Evolutionary conservation across 345 rosid species (phyloP), one percentile per base, ranked within the genome.

Genomic region (Schrenkiella parvula): DNA sequence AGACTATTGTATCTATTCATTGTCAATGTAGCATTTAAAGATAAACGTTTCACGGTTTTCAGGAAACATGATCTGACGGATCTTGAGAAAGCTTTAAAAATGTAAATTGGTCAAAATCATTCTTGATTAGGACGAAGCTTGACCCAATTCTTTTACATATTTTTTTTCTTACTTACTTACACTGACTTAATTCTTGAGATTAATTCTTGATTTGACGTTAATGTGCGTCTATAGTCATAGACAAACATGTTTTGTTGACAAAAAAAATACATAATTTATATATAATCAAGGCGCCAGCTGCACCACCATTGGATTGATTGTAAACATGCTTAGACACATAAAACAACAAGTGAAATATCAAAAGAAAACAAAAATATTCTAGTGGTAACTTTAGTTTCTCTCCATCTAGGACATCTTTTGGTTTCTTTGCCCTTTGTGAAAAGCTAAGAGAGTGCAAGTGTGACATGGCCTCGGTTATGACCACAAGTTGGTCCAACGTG

Each of bases 391-490:
- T 64, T 46, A 50, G 43, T 66, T 39, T 58, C 28, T 50, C 60
- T 29, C 55, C 19, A 6, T 47, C 37, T 42, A 18, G n/a, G 31
- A 63, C 37, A 43, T 63, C 60, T 61, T 75, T 75, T 42, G 63
- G 50, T 48, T 46, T 26, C 26, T 34, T 61, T 68, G 34, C 31
- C 71, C 75, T 76, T 64, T 56, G 53, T 70, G 61, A 48, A 64
- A 64, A 64, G 80, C 41, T 23, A 70, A 46, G 37, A 63, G 68
- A 60, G 64, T 68, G 74, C 35, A 59, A 65, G 14, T 58, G 26
- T 75, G 80, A 76, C 80, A 56, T 76, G 80, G 75, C 75, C 13
- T 38, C 2, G 39, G 71, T 39, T 64, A 47, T n/a, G 67, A 54
- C 80, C 80, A 76, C 66, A 55, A 63, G 4, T 63, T 70, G 29